Conservation (phyloP, 2,329 filamentous ascomycete species). For the Tolypocladium capitatum region DNA sequence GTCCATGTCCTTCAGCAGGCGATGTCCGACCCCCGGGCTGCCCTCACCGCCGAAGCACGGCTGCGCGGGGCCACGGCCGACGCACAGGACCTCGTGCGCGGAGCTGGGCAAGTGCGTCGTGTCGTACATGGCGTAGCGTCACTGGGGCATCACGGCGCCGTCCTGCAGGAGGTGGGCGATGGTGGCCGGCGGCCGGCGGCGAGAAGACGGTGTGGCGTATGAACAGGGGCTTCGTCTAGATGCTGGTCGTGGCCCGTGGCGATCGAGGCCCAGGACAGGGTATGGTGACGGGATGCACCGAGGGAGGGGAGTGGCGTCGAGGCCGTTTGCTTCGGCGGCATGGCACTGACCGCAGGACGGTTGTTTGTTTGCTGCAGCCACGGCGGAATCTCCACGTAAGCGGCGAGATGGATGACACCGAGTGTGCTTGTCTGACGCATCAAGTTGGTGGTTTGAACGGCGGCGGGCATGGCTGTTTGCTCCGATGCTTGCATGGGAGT, state of each 20-base stretch:
- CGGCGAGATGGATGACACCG: no score
- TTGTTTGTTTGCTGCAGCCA: not conserved
- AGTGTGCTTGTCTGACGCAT: no score
- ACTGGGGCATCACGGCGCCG: conserved; percentile 51
- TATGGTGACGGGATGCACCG: no score
- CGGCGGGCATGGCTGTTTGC: not conserved
- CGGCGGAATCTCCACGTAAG: not conserved
- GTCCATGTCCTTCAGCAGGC: conserved; percentile 39
- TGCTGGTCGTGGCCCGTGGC: no score
- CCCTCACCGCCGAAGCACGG: conserved; percentile 54
- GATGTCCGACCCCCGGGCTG: conserved; percentile 32
- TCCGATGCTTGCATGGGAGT: no score
- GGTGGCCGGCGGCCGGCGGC: conserved; percentile 25
- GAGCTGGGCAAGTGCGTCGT: conserved; percentile 56
- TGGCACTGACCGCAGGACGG: not conserved
- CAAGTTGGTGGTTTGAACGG: not conserved
- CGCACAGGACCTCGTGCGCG: conserved; percentile 51
- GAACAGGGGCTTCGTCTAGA: conserved; percentile 48
- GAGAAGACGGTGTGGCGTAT: conserved; percentile 51
- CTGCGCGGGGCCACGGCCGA: conserved; percentile 46
- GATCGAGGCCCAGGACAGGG: no score
- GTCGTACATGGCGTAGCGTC: conserved; percentile 55
- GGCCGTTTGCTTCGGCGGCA: not conserved
- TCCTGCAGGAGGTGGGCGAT: conserved; percentile 40
- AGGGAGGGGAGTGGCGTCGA: conserved; percentile 21